Conservation (phyloP, 768 basidiomycete species). For the Xerocomellus amylosporus region DNA sequence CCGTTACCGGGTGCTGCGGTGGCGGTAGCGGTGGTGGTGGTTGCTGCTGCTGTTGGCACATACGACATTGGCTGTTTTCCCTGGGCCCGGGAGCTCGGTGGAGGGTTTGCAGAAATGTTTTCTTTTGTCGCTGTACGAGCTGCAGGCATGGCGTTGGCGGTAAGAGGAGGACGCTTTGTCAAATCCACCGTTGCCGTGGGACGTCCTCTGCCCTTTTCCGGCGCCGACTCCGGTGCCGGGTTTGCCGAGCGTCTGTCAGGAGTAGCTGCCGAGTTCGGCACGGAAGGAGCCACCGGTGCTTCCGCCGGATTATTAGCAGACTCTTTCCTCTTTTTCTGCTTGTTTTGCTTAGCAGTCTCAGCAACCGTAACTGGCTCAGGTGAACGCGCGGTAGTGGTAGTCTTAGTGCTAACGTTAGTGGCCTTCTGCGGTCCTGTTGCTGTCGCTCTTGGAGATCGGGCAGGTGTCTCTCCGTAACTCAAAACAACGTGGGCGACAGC, state of each 20-base stretch:
- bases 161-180: conserved; percentile 40
- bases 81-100: conserved; percentile 78
- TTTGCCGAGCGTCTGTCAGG: conserved; percentile 23
- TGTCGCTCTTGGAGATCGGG: conserved; percentile 9
- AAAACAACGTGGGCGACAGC: conserved; percentile 40
- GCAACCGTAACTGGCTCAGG: conserved; percentile 19
- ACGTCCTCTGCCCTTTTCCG: conserved; percentile 34
- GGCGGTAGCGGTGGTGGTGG: conserved; percentile 37
- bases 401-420: conserved; percentile 28
- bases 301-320: conserved; percentile 21
- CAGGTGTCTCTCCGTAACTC: conserved; percentile 37
- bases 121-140: conserved; percentile 44
- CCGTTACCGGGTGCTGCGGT: conserved; percentile 27
- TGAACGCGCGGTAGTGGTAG: conserved; percentile 23
- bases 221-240: conserved; percentile 33
- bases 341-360: conserved; percentile 26
- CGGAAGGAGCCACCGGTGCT: conserved; percentile 24
- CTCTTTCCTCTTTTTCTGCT: conserved; percentile 48
- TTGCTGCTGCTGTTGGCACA: conserved; percentile 20
- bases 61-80: conserved; percentile 94
- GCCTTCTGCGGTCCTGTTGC: conserved; percentile 8
- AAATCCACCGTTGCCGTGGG: conserved; percentile 34
- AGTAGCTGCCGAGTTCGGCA: conserved; percentile 28
- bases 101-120: conserved; percentile 38
- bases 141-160: conserved; percentile 44